Base-by-base conservation (phyloP, 1,284 basidiomycete genomes). In the Trametes polyzona region DNA sequence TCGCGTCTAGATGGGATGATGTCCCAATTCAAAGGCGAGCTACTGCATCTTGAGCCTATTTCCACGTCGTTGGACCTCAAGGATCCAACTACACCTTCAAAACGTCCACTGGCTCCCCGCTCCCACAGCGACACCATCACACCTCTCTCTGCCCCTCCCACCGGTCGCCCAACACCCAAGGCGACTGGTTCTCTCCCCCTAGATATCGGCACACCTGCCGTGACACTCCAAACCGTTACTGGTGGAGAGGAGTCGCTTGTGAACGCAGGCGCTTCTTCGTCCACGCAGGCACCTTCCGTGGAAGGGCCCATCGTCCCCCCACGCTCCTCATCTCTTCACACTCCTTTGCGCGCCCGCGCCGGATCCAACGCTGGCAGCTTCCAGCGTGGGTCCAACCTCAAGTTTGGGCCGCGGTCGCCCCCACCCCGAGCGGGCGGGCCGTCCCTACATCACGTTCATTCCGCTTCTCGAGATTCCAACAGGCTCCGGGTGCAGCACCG, bases 21-120 rank as follows among this genome's bases (percentile, higher is more conserved):
- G 52, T 81, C 79, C 61, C 84, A 90, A 60, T 86, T 92, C 71
- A 80, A 83, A 72, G 87, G 86, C 54, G 82, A 87, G 71, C 76
- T 90, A 47, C 82, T 81, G 56, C 79, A 85, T 59, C 73, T 90
- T 57, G 88, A 87, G 61, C 78, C 83, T 41, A 76, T 78, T 35
- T 76, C 81, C 37, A 69, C 74, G 26, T 74, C 81, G 21, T 73
- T 90, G 58, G 85, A 86, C 67, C 79, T 91, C 51, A 78, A 74
- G 55, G 85, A 88, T 69, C 87, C 87, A 19, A 81, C 83, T 7
- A 82, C 79, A 2, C 79, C 86, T 51, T 73, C 76, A 33, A 79
- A 80, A 57, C 77, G 78, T 47, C 63, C 73, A 4, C 69, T 62
- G 66, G 63, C 65, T 58, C 47, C 65, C 52, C 64, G 71, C 49